Evolutionary conservation across 805 yeast genomes (phyloP).

Genomic region (Hanseniaspora mollemarum): DNA sequence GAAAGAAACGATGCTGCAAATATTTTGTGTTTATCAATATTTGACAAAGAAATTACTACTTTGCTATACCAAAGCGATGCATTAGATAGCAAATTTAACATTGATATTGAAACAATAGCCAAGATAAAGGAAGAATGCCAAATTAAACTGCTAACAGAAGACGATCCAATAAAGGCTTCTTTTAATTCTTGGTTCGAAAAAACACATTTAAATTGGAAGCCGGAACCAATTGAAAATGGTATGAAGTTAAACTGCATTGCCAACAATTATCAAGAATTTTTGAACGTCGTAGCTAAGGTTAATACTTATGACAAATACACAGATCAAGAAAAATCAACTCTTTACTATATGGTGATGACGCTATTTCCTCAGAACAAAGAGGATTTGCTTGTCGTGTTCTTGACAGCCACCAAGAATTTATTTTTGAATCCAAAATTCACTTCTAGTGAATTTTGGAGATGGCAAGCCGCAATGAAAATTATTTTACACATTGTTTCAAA

Average conservation of each 20-base stretch:
- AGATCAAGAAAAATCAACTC: neutral
- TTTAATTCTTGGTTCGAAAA: neutral
- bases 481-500: neutral
- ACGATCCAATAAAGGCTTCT: neutral
- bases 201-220: neutral
- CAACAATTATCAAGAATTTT: neutral
- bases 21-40: neutral
- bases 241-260: neutral
- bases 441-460: neutral
- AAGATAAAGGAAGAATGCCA: neutral
- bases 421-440: neutral
- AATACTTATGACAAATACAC: neutral
- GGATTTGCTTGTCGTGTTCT: neutral
- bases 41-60: neutral
- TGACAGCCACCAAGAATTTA: neutral
- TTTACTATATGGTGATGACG: neutral
- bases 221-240: neutral
- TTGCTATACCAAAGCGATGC: neutral
- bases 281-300: neutral
- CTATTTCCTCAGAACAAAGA: conserved; percentile 1
- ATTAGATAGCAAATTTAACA: neutral
- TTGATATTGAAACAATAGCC: neutral
- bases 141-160: neutral
- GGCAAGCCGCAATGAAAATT: neutral
- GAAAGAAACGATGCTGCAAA: neutral